phyloP scores from a whole-genome alignment of 352 stramenopile species.

The Globisporangium nodosum region DNA sequence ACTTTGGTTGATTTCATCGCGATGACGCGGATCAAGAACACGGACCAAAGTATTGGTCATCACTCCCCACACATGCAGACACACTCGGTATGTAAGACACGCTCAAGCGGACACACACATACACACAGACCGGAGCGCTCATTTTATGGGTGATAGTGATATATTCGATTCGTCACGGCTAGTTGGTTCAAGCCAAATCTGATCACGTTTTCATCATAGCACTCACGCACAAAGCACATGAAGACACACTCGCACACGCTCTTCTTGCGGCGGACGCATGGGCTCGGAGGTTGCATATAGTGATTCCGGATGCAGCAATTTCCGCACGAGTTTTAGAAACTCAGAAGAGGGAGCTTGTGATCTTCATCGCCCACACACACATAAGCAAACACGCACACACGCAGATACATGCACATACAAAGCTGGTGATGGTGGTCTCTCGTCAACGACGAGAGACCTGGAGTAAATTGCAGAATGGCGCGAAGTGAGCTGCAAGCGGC shows the following conservation, averaged over 20 bases:
- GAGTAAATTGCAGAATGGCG: neutral
- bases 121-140: conserved; percentile 45
- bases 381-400: conserved; percentile 1
- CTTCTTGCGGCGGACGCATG: conserved; percentile 18
- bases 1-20: conserved; percentile 89
- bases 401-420: conserved; percentile 1
- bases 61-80: conserved; percentile 33
- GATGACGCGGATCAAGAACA: conserved; percentile 90
- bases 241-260: conserved; percentile 10
- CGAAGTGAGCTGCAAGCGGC: neutral
- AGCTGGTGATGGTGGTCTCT: neutral
- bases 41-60: conserved; percentile 91
- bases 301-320: conserved; percentile 89
- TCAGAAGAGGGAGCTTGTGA: conserved; percentile 88
- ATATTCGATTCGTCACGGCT: conserved; percentile 88
- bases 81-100: conserved; percentile 4
- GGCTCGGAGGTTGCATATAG: conserved; percentile 83
- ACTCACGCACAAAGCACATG: conserved; percentile 23
- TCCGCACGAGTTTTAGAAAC: conserved; percentile 52
- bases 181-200: conserved; percentile 90
- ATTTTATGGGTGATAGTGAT: conserved; percentile 94
- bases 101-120: conserved; percentile 15
- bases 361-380: conserved; percentile 59
- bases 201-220: conserved; percentile 82
- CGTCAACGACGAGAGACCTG: neutral